Evolutionary conservation across 306 rosid genomes (phyloP).

Genomic region (peach (Prunus persica)): Prunus_persica_NCBIv2 NC_034009.1:29323501-29324000

Average conservation of each 20-base stretch:
- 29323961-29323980: slow-evolving; percentile 58
- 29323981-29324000: slow-evolving; percentile 87
- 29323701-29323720: slow-evolving; percentile 60
- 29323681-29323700: slow-evolving; percentile 67
- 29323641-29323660: slow-evolving; percentile 82
- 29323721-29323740: slow-evolving; percentile 69
- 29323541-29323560: slow-evolving; percentile 67
- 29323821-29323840: slow-evolving; percentile 77
- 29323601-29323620: slow-evolving; percentile 89
- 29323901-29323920: slow-evolving; percentile 74
- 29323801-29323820: slow-evolving; percentile 87
- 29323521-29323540: slow-evolving; percentile 85
- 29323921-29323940: slow-evolving; percentile 80
- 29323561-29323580: slow-evolving; percentile 73
- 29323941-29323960: slow-evolving; percentile 89
- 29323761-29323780: slow-evolving; percentile 68
- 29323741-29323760: slow-evolving; percentile 79
- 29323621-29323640: slow-evolving; percentile 73
- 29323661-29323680: slow-evolving; percentile 75
- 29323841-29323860: slow-evolving; percentile 74
- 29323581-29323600: slow-evolving; percentile 88
- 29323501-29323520: slow-evolving; percentile 96
- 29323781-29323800: slow-evolving; percentile 93
- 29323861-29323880: slow-evolving; percentile 84
- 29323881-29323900: slow-evolving; percentile 78